phyloP scores from a whole-genome alignment of 179 eudicot genomes.

The Heliamphora pulchella region DNA sequence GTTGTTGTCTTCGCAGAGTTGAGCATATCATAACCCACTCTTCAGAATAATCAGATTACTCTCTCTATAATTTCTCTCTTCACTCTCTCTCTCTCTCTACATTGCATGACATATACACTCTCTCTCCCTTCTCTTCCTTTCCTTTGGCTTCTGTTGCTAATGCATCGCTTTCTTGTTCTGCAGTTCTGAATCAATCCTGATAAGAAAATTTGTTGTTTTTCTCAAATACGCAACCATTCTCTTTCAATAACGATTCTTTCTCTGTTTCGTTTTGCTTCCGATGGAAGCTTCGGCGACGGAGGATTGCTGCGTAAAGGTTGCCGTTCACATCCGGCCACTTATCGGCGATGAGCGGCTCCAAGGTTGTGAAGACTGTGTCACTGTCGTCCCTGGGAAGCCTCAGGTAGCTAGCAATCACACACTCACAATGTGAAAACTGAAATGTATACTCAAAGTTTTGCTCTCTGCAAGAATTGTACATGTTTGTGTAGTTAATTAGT shows the following conservation, averaged over 20 bases:
- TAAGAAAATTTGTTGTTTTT: neutral
- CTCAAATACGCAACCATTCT: neutral
- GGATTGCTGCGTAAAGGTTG: slow-evolving; percentile 92
- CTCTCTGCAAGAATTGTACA: neutral
- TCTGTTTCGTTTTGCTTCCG: neutral
- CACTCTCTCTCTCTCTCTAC: slow-evolving; percentile 21
- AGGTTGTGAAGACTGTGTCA: slow-evolving; percentile 90
- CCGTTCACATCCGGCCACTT: slow-evolving; percentile 84
- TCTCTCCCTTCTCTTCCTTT: slow-evolving; percentile 12
- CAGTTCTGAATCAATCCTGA: slow-evolving; percentile 2
- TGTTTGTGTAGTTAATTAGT: neutral
- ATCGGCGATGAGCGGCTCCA: slow-evolving; percentile 89
- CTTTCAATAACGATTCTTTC: slow-evolving; percentile 15
- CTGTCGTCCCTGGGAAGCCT: slow-evolving; percentile 66
- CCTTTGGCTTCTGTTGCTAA: slow-evolving; percentile 17
- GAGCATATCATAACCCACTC: no score
- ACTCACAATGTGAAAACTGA: slow-evolving; percentile 1
- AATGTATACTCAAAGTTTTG: neutral
- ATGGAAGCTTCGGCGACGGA: slow-evolving; percentile 41
- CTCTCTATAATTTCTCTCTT: slow-evolving; percentile 29
- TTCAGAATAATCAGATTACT: neutral
- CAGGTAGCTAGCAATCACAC: slow-evolving; percentile 45
- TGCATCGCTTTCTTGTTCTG: slow-evolving; percentile 30
- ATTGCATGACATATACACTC: neutral
- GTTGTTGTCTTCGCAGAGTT: slow-evolving; percentile 20